Evolutionary conservation across 2,329 filamentous ascomycete genomes (phyloP).

Genomic region (Decorospora gaudefroyi): DNA sequence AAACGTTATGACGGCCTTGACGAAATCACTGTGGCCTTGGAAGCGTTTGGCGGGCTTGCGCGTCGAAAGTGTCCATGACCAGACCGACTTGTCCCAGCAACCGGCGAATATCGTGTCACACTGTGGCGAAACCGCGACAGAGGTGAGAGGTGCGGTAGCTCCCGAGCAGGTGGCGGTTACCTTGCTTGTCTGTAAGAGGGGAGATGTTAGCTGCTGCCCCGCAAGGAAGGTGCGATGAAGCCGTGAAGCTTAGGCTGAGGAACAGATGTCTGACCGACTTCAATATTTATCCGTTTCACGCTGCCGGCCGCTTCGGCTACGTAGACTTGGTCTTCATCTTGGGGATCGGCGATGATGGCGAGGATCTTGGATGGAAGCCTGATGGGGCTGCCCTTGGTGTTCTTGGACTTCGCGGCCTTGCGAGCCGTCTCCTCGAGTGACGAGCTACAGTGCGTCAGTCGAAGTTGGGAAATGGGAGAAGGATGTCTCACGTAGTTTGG

Average conservation of each 20-base stretch:
- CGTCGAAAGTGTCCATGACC: slow-evolving; percentile 70
- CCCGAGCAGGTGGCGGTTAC: slow-evolving; percentile 65
- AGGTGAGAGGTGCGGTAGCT: slow-evolving; percentile 71
- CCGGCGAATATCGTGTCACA: slow-evolving; percentile 73
- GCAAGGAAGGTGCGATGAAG: slow-evolving; percentile 1
- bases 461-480: slow-evolving; percentile 3
- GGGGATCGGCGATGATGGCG: slow-evolving; percentile 70
- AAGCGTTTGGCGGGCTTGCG: slow-evolving; percentile 59
- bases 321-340: slow-evolving; percentile 66
- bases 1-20: slow-evolving; percentile 75
- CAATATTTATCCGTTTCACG: slow-evolving; percentile 72
- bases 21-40: slow-evolving; percentile 84
- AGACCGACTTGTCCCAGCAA: slow-evolving; percentile 92
- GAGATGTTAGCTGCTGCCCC: slow-evolving; percentile 17
- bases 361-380: slow-evolving; percentile 83
- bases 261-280: slow-evolving; percentile 64
- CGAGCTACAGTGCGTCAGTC: slow-evolving; percentile 48
- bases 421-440: slow-evolving; percentile 59
- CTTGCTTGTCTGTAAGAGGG: slow-evolving; percentile 39
- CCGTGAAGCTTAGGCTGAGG: slow-evolving; percentile 2
- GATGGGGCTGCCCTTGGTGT: slow-evolving; percentile 82
- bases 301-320: slow-evolving; percentile 86
- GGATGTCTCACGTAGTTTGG: slow-evolving; percentile 75
- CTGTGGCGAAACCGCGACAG: slow-evolving; percentile 36
- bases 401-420: slow-evolving; percentile 74